Evolutionary conservation across 352 stramenopile genomes (phyloP).

Genomic region (Pythium graminicola): DNA sequence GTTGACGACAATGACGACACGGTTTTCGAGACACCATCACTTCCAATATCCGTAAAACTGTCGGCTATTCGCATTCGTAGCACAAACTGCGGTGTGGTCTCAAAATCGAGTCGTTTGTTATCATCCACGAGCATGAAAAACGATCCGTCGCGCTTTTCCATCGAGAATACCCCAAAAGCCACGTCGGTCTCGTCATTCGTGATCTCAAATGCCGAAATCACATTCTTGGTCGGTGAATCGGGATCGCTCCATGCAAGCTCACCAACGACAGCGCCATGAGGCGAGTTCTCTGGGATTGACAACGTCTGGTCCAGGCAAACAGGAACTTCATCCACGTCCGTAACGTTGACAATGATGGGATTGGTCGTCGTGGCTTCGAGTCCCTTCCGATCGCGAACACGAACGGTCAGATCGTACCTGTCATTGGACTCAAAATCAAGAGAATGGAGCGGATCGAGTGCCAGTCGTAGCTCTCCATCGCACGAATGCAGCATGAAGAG

Average conservation of each 20-base stretch:
- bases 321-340: constrained; percentile 31
- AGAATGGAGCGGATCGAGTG: constrained; percentile 15
- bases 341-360: constrained; percentile 18
- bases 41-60: constrained; percentile 8
- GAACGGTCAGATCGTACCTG: constrained; percentile 27
- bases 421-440: constrained; percentile 36
- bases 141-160: background rate
- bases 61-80: constrained; percentile 22
- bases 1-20: constrained; percentile 36
- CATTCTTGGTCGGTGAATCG: constrained; percentile 32
- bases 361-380: constrained; percentile 19
- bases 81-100: constrained; percentile 10
- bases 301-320: constrained; percentile 16
- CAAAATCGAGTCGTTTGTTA: constrained; percentile 15
- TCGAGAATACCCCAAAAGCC: constrained; percentile 14
- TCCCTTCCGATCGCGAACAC: constrained; percentile 41
- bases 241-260: constrained; percentile 35
- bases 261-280: constrained; percentile 18
- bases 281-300: constrained; percentile 26
- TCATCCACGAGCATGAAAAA: constrained; percentile 14
- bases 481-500: constrained; percentile 51
- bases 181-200: constrained; percentile 11
- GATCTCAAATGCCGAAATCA: constrained; percentile 45
- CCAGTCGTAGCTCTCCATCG: constrained; percentile 41
- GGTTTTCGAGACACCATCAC: constrained; percentile 4